Percentiles rank a stretch among this genome's conserved stretches.
These are phyloP conservation scores for Dactylellina haptotyla DNA, from an alignment of 2,329 filamentous ascomycete genomes.

Conservation along the genomic window DNA sequence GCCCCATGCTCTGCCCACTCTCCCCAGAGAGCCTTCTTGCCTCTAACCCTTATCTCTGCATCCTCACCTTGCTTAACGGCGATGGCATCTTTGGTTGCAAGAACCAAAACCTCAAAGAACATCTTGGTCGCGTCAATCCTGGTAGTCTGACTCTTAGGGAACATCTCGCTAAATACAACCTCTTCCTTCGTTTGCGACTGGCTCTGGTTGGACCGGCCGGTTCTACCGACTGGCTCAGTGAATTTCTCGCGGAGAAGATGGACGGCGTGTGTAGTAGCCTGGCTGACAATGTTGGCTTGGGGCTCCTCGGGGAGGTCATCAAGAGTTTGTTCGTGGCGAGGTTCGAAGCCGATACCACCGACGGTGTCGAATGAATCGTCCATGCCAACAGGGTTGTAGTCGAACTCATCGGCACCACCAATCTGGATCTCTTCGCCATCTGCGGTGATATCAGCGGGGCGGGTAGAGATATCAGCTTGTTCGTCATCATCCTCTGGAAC, in stretches of 20 bases:
- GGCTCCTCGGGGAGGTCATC: slow-evolving; percentile 77
- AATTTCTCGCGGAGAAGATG: slow-evolving; percentile 92
- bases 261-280: slow-evolving; percentile 94
- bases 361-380: slow-evolving; percentile 47
- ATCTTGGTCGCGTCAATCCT: slow-evolving; percentile 97
- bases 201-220: slow-evolving; percentile 67
- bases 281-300: slow-evolving; percentile 54
- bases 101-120: slow-evolving; percentile 96
- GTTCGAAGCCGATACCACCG: slow-evolving; percentile 73
- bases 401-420: slow-evolving; percentile 62
- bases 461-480: slow-evolving; percentile 67
- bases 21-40: slow-evolving; percentile 96
- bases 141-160: slow-evolving; percentile 81
- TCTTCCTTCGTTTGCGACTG: slow-evolving; percentile 69
- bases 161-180: slow-evolving; percentile 89
- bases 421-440: slow-evolving; percentile 63
- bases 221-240: slow-evolving; percentile 70
- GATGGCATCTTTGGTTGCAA: slow-evolving; percentile 97
- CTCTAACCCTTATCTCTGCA: slow-evolving; percentile 75
- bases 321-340: slow-evolving; percentile 76
- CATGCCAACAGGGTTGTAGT: slow-evolving; percentile 24
- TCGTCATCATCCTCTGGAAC: slow-evolving; percentile 72
- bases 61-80: slow-evolving; percentile 93
- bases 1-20: slow-evolving; percentile 83
- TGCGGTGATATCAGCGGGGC: slow-evolving; percentile 66